Base-by-base conservation (phyloP, 2,329 filamentous ascomycete species). In the Metarhizium album region DNA sequence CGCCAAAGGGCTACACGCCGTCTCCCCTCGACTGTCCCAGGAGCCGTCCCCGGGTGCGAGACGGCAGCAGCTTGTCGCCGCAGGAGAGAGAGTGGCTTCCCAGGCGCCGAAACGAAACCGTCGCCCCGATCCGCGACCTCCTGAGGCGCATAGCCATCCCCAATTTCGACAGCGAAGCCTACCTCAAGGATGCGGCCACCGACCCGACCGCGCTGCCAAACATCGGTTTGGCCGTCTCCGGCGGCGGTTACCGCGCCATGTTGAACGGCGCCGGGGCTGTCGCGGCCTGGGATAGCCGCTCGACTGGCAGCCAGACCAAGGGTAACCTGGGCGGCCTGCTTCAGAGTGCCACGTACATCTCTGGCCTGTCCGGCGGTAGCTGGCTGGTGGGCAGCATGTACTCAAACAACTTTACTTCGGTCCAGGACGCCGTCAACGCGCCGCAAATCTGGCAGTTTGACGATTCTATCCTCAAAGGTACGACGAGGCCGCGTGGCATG, bases 381-480 rank as follows among this genome's bases (percentile, higher is more conserved):
- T 95, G 90, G 90, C 73, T 94, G 18, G 78, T 94, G 4, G 87
- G 87, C n/a, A 88, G 84, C 50, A 71, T 95, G 9, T 90, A 81
- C 62, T 72, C 82, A 59, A 95, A 95, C 74, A 94, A 94, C 70
- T 94, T 89, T 64, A 85, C 82, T 9, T 81, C 83, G 0, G 76
- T 71, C 3, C 65, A 69, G 53, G 62, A 58, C 27, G 65, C 64
- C 47, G 56, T 69, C 51, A 62, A 61, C 53, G 67, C 67, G 22
- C 59, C 62, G 2, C 57, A 58, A 22, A 58, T 73, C 47, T 73
- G 71, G 71, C 64, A 70, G 53, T 63, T 72, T 46, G 62, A 70
- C 46, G 53, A 70, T 42, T 70, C 65, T 13, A 72, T 74, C 50
- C 62, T 73, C n/a, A 55, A 64, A 29, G 67, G 67, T 63, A 49